phyloP scores from a whole-genome alignment of 1,284 basidiomycete genomes.

The Pterulicium gracile region DNA sequence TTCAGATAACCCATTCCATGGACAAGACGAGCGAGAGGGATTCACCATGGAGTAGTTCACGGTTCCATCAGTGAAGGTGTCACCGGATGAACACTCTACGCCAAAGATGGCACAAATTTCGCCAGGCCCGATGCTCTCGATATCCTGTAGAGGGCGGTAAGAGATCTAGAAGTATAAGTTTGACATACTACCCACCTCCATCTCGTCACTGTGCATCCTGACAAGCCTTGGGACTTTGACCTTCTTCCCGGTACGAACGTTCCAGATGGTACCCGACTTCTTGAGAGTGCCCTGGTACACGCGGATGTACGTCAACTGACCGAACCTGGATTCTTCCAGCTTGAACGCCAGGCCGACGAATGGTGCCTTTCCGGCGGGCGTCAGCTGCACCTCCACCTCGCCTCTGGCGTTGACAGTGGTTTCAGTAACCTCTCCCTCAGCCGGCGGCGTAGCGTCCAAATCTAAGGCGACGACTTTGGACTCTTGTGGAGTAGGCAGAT shows the following conservation, averaged over 20 bases:
- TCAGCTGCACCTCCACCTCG: constrained; percentile 57
- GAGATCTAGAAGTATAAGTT: not conserved
- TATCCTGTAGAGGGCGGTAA: constrained; percentile 45
- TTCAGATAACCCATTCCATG: not conserved
- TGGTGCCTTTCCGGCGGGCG: constrained; percentile 76
- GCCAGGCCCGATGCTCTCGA: constrained; percentile 91
- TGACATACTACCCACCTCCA: constrained; percentile 60
- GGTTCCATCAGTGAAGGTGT: constrained; percentile 94
- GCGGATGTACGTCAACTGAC: constrained; percentile 98
- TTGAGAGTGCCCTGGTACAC: constrained; percentile 94
- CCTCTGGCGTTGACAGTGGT: constrained; percentile 42
- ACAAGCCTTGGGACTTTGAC: constrained; percentile 98
- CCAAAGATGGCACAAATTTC: constrained; percentile 99
- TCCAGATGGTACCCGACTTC: constrained; percentile 81
- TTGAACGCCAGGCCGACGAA: constrained; percentile 97
- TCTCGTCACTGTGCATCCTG: constrained; percentile 97
- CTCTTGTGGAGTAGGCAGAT: constrained; percentile 88
- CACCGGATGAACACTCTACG: constrained; percentile 96
- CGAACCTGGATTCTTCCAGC: constrained; percentile 94
- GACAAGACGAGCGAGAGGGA: constrained; percentile 3
- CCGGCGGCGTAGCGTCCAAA: constrained; percentile 30
- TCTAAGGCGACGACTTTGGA: constrained; percentile 78
- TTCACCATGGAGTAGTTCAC: constrained; percentile 83
- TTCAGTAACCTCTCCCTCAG: constrained; percentile 39
- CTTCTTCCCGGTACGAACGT: constrained; percentile 93